These are phyloP conservation scores for Penicillium angulare DNA, from an alignment of 495 filamentous ascomycete species.

Conservation along the genomic window DNA sequence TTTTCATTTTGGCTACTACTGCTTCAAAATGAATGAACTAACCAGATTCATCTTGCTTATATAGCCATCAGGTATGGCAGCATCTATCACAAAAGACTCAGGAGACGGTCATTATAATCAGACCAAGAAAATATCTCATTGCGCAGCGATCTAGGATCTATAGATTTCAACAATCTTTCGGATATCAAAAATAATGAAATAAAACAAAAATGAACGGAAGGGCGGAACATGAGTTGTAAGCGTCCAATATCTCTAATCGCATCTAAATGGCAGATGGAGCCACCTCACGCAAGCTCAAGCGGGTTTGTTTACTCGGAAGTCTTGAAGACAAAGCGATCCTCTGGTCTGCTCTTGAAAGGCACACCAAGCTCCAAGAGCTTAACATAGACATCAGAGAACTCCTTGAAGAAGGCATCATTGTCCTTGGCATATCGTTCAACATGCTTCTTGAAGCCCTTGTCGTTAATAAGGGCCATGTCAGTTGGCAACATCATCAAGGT, in stretches of 20 bases:
- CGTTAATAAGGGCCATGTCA: constrained; percentile 83
- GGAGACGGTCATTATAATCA: no score
- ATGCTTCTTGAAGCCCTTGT: constrained; percentile 81
- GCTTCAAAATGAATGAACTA: no score
- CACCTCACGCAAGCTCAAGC: neutral
- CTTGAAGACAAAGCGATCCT: constrained; percentile 75
- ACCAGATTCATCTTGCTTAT: no score
- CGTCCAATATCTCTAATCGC: neutral
- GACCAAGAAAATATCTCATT: no score
- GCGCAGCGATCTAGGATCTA: no score
- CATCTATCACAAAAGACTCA: no score
- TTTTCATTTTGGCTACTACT: no score
- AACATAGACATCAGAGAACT: constrained; percentile 74
- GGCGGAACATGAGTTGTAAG: neutral
- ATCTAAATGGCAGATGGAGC: neutral
- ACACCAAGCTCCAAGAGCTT: constrained; percentile 95
- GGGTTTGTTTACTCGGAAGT: constrained; percentile 42
- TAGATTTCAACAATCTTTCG: no score
- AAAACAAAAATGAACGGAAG: no score
- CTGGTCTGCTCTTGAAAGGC: constrained; percentile 71
- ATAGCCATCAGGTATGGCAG: no score
- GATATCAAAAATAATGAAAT: no score
- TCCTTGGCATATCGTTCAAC: constrained; percentile 93
- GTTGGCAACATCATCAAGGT: constrained; percentile 96
- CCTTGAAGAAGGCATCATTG: constrained; percentile 87